phyloP scores from a whole-genome alignment of 805 yeast genomes.

The Candida xyloterini region DNA sequence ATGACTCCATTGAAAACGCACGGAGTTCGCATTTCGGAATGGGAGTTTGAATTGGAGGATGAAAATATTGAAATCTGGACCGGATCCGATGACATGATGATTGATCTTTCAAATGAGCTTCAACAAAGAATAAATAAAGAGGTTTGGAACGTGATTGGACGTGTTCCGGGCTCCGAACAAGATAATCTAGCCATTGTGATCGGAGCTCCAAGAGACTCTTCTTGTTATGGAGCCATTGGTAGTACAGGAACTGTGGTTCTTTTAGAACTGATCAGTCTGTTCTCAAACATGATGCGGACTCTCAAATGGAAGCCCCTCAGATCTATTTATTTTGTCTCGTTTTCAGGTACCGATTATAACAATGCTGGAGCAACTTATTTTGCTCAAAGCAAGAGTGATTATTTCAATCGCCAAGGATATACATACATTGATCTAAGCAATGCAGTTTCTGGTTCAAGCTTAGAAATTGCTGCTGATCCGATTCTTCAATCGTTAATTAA shows the following conservation, averaged over 20 bases:
- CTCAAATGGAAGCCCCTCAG: conserved; percentile 82
- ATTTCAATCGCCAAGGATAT: conserved; percentile 57
- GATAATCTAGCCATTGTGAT: conserved; percentile 66
- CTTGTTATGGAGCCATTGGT: conserved; percentile 66
- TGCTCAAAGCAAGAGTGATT: conserved; percentile 53
- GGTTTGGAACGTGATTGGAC: conserved; percentile 76
- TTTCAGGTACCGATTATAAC: conserved; percentile 79
- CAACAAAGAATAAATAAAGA: conserved; percentile 54
- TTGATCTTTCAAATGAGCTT: conserved; percentile 37
- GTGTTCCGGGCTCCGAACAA: conserved; percentile 79
- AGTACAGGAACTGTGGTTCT: conserved; percentile 73
- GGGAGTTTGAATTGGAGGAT: conserved; percentile 32
- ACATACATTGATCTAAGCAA: conserved; percentile 74
- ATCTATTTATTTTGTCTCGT: conserved; percentile 76
- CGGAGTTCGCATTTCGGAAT: conserved; percentile 37
- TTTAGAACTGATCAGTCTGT: conserved; percentile 65
- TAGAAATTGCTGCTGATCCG: conserved; percentile 59
- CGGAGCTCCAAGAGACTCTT: conserved; percentile 79
- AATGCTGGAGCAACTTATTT: conserved; percentile 83
- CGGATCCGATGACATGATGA: conserved; percentile 33
- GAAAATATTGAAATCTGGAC: conserved; percentile 41
- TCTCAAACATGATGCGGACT: conserved; percentile 60
- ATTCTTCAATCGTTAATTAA: conserved; percentile 48
- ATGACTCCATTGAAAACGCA: conserved; percentile 35
- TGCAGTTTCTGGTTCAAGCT: conserved; percentile 48